These are phyloP conservation scores for Fusarium piperis DNA, from an alignment of 2,329 filamentous ascomycete genomes.

Conservation along the genomic window DNA sequence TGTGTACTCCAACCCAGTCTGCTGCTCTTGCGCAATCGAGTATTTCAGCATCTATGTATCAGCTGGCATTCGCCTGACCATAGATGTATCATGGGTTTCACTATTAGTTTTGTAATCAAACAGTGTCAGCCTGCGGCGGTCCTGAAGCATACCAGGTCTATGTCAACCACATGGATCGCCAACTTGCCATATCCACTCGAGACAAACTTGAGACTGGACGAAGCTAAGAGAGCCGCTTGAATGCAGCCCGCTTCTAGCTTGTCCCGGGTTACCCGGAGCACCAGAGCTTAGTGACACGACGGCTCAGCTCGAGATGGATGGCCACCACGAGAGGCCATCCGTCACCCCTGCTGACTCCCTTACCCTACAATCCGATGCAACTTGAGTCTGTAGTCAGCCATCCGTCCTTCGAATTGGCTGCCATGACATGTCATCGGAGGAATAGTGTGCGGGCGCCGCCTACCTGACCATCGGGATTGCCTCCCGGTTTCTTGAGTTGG, in stretches of 20 bases:
- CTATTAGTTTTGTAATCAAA: neutral
- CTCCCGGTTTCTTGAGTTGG: slow-evolving; percentile 17
- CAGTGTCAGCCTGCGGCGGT: neutral
- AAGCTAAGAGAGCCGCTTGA: neutral
- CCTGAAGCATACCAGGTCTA: neutral
- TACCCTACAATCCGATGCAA: slow-evolving; percentile 15
- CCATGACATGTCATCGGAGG: slow-evolving; percentile 16
- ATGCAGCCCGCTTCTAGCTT: neutral
- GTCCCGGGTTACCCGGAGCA: neutral
- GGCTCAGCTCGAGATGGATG: neutral
- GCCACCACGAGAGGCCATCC: neutral
- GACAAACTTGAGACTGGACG: neutral
- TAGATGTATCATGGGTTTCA: neutral
- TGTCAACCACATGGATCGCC: neutral
- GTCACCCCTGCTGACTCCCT: neutral
- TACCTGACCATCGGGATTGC: slow-evolving; percentile 6
- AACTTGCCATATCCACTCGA: neutral
- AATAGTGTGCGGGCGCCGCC: slow-evolving; percentile 12
- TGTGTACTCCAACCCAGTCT: neutral
- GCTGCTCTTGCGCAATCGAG: neutral
- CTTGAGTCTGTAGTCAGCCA: neutral
- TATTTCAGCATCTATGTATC: neutral
- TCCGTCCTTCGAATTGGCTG: neutral
- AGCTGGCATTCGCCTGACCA: neutral
- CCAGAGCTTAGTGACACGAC: neutral